Percentiles rank a stretch among this genome's conserved stretches.
phyloP scores from a whole-genome alignment of 2,329 filamentous ascomycete genomes.

The Pezicula neosporulosa region DNA sequence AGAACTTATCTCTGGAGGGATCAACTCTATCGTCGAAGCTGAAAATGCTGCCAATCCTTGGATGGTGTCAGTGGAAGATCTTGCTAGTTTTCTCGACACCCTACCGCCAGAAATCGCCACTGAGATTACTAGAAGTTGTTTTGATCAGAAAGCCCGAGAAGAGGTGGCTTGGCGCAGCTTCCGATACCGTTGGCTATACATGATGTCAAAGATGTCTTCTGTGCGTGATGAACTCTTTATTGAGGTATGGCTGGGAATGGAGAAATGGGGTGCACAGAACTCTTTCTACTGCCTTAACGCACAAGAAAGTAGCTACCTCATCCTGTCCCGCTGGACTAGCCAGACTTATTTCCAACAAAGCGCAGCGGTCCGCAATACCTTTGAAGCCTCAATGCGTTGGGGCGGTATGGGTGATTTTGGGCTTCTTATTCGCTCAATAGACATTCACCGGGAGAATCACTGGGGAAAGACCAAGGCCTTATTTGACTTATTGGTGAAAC shows the following conservation, averaged over 20 bases:
- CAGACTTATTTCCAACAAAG: conserved; percentile 9
- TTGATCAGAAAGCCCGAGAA: no score
- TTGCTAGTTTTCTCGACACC: conserved; percentile 10
- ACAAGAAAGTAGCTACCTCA: conserved; percentile 2
- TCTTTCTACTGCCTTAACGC: conserved; percentile 3
- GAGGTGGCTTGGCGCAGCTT: background rate
- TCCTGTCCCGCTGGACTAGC: conserved; percentile 19
- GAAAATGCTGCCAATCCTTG: conserved; percentile 3
- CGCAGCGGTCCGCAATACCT: conserved; percentile 7
- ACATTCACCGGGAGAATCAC: conserved; percentile 8
- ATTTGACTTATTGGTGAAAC: conserved; percentile 6
- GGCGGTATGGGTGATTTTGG: background rate
- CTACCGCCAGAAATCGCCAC: background rate
- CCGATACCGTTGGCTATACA: conserved; percentile 15
- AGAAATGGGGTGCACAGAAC: background rate
- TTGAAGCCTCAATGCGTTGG: conserved; percentile 3
- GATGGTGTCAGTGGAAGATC: conserved; percentile 6
- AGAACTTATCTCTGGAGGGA: background rate
- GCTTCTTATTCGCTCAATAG: conserved; percentile 8
- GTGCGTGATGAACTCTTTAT: conserved; percentile 7
- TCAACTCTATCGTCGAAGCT: background rate
- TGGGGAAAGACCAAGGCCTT: conserved; percentile 4
- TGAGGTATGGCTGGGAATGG: conserved; percentile 1
- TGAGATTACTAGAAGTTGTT: background rate
- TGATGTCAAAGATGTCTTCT: conserved; percentile 11